phyloP scores from a whole-genome alignment of 108 stramenopile species.

The Skeletonema grethae region DNA sequence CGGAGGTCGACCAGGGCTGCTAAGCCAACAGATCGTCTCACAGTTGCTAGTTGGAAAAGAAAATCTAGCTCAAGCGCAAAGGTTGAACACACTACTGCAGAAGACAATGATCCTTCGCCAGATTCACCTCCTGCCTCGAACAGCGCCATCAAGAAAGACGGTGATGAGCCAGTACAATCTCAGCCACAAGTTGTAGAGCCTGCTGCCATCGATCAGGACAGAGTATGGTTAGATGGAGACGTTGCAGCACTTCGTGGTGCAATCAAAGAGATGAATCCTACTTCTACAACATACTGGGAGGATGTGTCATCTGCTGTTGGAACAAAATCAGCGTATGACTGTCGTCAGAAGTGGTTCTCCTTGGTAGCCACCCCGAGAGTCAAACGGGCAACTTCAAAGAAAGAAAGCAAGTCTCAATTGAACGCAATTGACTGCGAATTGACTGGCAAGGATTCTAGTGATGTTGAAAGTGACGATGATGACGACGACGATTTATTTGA shows the following conservation, averaged over 20 bases:
- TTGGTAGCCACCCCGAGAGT: conserved; percentile 49
- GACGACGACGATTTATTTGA: conserved; percentile 10
- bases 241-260: conserved; percentile 12
- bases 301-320: conserved; percentile 46
- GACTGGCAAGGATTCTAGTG: not conserved
- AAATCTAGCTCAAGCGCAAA: not conserved
- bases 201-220: not conserved
- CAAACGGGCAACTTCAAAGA: conserved; percentile 11
- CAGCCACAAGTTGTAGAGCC: not conserved
- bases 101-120: not conserved
- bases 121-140: not conserved
- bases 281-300: conserved; percentile 57
- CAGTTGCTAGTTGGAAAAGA: conserved; percentile 16
- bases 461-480: not conserved
- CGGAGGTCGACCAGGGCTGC: conserved; percentile 18
- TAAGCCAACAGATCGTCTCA: conserved; percentile 32
- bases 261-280: conserved; percentile 53
- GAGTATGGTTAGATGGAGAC: conserved; percentile 8
- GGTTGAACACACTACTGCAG: not conserved
- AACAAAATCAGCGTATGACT: conserved; percentile 45
- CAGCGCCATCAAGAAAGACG: not conserved
- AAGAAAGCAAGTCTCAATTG: not conserved
- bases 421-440: not conserved
- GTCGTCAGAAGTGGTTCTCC: conserved; percentile 61
- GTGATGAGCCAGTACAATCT: not conserved